Conservation (phyloP, 2,329 filamentous ascomycete species). For the Colletotrichum acutatum region DNA sequence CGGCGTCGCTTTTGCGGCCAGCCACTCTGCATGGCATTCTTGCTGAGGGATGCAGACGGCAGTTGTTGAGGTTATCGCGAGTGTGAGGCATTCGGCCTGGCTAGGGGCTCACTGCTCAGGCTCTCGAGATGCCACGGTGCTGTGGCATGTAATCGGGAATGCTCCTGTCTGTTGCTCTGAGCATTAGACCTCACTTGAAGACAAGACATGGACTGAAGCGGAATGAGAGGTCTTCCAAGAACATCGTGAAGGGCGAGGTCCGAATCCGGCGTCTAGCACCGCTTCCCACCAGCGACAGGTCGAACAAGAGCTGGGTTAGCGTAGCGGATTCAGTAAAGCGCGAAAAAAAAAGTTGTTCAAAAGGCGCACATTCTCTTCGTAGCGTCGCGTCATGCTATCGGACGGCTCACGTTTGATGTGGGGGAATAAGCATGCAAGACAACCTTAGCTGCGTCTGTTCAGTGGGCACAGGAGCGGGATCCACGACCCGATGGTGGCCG, state of each 20-base stretch:
- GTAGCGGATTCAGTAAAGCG: background rate
- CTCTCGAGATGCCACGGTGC: background rate
- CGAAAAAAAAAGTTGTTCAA: background rate
- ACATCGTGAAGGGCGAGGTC: background rate
- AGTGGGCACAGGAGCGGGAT: slow-evolving; percentile 22
- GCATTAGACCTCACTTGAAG: background rate
- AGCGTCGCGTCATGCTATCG: background rate
- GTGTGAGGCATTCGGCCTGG: background rate
- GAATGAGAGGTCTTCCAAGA: background rate
- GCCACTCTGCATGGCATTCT: background rate
- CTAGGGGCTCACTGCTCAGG: no score
- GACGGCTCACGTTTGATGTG: slow-evolving; percentile 11
- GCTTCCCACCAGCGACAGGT: background rate
- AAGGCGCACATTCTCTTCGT: background rate
- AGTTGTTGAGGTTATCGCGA: slow-evolving; percentile 14
- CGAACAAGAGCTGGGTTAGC: background rate
- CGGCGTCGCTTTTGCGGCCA: slow-evolving; percentile 12
- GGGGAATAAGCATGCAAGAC: slow-evolving; percentile 32
- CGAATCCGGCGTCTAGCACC: background rate
- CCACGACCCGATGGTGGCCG: slow-evolving; percentile 1
- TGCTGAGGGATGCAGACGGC: background rate
- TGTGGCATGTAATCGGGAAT: no score
- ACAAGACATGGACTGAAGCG: background rate
- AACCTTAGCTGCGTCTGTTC: slow-evolving; percentile 25
- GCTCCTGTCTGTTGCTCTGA: background rate